These are phyloP conservation scores for Fraxinus platypoda DNA, from an alignment of 305 asterid genomes.

Conservation along the genomic window DNA sequence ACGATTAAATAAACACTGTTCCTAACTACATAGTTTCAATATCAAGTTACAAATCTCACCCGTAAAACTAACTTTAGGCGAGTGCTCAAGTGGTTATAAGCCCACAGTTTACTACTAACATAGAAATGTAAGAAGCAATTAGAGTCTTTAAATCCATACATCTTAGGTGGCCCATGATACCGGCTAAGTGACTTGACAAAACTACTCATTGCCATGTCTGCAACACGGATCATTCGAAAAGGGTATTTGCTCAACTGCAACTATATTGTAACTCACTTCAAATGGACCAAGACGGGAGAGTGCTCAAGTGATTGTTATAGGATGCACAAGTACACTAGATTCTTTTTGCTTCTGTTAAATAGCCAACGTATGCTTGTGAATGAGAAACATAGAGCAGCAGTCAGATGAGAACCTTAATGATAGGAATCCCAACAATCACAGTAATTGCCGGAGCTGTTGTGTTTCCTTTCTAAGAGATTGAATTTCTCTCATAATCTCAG, in stretches of 20 bases:
- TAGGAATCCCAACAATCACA: not conserved
- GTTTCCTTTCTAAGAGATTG: conserved; percentile 6
- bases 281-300: not conserved
- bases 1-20: not conserved
- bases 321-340: not conserved
- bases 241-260: not conserved
- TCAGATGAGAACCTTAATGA: not conserved
- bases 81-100: not conserved
- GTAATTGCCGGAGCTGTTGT: conserved; percentile 9
- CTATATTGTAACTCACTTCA: not conserved
- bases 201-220: not conserved
- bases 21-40: not conserved
- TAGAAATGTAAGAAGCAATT: not conserved
- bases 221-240: not conserved
- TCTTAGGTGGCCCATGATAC: no score
- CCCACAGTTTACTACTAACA: not conserved
- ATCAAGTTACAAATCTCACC: not conserved
- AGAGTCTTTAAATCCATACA: not conserved
- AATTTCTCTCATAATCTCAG: conserved; percentile 7
- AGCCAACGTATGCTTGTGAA: not conserved
- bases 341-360: not conserved
- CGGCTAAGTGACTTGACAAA: not conserved
- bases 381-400: not conserved
- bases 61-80: not conserved
- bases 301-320: not conserved